These are phyloP conservation scores for Corrigiola litoralis DNA, from an alignment of 179 eudicot genomes.

Conservation along the genomic window DNA sequence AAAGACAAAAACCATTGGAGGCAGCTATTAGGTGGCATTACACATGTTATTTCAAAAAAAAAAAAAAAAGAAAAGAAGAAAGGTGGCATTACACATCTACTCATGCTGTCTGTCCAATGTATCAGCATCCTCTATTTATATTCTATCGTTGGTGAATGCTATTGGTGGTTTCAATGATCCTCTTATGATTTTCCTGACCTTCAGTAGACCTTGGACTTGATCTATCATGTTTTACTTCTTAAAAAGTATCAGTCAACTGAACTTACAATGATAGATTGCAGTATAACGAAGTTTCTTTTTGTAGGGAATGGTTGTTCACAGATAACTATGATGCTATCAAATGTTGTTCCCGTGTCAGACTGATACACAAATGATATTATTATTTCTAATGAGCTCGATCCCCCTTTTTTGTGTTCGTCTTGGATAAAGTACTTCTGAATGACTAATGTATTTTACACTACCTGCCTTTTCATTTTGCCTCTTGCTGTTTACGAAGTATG, in stretches of 20 bases:
- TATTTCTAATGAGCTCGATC: no score
- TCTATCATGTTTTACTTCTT: no score
- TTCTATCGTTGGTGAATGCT: background rate
- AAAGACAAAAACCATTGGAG: constrained; percentile 11
- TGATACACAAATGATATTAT: background rate
- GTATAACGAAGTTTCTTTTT: background rate
- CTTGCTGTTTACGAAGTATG: background rate
- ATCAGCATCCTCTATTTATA: no score
- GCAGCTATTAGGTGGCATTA: no score
- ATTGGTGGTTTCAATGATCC: constrained; percentile 1
- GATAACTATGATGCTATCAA: background rate
- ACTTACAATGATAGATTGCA: background rate
- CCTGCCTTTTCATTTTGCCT: background rate
- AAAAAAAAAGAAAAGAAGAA: no score
- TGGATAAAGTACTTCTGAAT: background rate
- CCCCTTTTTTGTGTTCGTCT: no score
- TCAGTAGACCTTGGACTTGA: no score
- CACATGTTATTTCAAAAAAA: no score
- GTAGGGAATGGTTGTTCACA: background rate
- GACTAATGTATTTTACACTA: background rate
- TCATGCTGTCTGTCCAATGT: no score
- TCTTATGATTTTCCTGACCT: background rate
- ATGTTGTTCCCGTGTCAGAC: background rate
- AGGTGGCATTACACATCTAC: no score
- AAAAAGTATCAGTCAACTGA: no score